phyloP scores from a whole-genome alignment of 768 basidiomycete genomes.

The Tylopilus intermedius region DNA sequence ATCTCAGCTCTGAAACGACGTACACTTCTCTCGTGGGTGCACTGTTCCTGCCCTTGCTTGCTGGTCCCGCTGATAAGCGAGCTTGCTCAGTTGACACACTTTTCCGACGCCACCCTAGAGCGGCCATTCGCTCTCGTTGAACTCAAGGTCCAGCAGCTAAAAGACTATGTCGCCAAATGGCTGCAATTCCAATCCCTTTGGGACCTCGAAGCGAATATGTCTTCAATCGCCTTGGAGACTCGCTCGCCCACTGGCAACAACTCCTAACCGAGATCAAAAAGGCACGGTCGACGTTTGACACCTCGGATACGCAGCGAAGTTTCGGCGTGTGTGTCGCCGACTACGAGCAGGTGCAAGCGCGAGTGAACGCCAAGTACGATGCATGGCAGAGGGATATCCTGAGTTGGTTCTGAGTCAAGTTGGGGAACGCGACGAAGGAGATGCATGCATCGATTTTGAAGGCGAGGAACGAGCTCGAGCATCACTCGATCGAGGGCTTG shows the following conservation, averaged over 20 bases:
- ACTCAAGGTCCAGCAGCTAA: conserved; percentile 79
- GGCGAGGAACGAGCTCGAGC: conserved; percentile 91
- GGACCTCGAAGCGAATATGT: conserved; percentile 97
- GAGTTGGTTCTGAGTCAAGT: conserved; percentile 85
- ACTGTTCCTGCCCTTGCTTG: neutral
- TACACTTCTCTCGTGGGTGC: conserved; percentile 78
- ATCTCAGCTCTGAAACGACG: conserved; percentile 58
- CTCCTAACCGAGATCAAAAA: conserved; percentile 96
- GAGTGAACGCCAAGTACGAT: conserved; percentile 96
- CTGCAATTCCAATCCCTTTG: conserved; percentile 97
- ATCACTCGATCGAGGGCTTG: conserved; percentile 91
- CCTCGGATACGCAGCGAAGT: conserved; percentile 84
- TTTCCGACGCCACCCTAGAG: conserved; percentile 69
- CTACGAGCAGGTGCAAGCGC: conserved; percentile 95
- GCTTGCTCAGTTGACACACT: conserved; percentile 56
- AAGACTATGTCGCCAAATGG: conserved; percentile 94
- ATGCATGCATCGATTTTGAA: conserved; percentile 91
- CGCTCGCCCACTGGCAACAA: conserved; percentile 90
- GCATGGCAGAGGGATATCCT: conserved; percentile 96
- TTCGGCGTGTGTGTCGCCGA: conserved; percentile 94
- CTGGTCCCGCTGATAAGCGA: conserved; percentile 3
- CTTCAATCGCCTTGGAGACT: conserved; percentile 92
- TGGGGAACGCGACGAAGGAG: conserved; percentile 96
- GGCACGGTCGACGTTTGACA: conserved; percentile 93
- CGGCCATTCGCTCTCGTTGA: conserved; percentile 85